These are phyloP conservation scores for Calonectria pseudoreteaudii DNA, from an alignment of 2,329 filamentous ascomycete species.

Conservation along the genomic window DNA sequence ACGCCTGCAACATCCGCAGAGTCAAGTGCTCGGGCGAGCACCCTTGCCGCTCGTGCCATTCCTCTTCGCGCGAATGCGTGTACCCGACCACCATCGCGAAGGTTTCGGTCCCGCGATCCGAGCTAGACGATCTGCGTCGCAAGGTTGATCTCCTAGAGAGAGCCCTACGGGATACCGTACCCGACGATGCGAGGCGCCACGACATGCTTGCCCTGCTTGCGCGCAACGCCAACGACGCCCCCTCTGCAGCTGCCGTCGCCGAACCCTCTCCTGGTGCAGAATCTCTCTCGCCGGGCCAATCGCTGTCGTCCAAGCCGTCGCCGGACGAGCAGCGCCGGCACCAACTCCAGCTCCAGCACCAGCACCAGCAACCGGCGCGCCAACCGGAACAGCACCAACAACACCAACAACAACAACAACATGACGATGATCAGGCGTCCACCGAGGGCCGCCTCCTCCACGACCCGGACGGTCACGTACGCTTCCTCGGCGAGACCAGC, in stretches of 20 bases:
- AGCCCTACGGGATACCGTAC: slow-evolving; percentile 51
- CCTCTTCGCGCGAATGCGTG: slow-evolving; percentile 57
- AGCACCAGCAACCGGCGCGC: slow-evolving; percentile 10
- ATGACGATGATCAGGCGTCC: slow-evolving; percentile 39
- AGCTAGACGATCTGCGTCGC: slow-evolving; percentile 55
- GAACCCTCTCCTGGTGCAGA: neutral
- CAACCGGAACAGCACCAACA: slow-evolving; percentile 15
- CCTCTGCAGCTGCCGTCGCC: slow-evolving; percentile 26
- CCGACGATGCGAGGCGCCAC: slow-evolving; percentile 49
- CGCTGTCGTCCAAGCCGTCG: neutral
- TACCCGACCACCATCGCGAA: slow-evolving; percentile 60
- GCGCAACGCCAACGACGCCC: slow-evolving; percentile 28
- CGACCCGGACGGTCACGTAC: slow-evolving; percentile 57
- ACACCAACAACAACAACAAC: slow-evolving; percentile 31
- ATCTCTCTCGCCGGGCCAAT: neutral
- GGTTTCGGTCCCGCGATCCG: slow-evolving; percentile 54
- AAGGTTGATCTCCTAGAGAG: slow-evolving; percentile 55
- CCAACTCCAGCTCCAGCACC: neutral
- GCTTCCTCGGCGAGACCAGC: slow-evolving; percentile 63
- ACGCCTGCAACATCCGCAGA: slow-evolving; percentile 64
- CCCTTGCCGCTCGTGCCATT: slow-evolving; percentile 60
- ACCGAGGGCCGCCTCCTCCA: slow-evolving; percentile 57
- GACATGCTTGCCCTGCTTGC: slow-evolving; percentile 47
- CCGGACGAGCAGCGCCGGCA: neutral
- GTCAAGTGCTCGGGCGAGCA: slow-evolving; percentile 64